These are phyloP conservation scores for Tylopilus balloui DNA, from an alignment of 768 basidiomycete genomes.

Conservation along the genomic window DNA sequence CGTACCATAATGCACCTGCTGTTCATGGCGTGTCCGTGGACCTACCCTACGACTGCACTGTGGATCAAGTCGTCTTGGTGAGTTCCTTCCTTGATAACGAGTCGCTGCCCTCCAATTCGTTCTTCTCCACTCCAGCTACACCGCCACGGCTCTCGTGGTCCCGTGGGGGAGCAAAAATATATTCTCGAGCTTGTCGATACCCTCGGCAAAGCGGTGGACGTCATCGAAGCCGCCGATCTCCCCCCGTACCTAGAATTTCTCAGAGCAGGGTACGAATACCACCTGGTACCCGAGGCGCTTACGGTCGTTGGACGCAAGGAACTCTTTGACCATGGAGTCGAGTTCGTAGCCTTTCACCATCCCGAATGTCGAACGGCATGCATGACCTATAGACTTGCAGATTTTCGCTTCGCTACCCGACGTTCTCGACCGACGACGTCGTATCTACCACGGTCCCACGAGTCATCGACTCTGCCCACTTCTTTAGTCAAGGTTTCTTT, in stretches of 20 bases:
- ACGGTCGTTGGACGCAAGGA: slow-evolving; percentile 35
- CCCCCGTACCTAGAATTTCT: slow-evolving; percentile 35
- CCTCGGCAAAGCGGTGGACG: slow-evolving; percentile 21
- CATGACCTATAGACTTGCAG: slow-evolving; percentile 1
- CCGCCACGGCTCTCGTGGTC: slow-evolving; percentile 40
- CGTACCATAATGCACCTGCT: slow-evolving; percentile 34
- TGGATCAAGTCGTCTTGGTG: slow-evolving; percentile 41
- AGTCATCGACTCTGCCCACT: slow-evolving; percentile 40
- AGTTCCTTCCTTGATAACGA: not conserved
- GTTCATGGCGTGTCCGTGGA: slow-evolving; percentile 24
- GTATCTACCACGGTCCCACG: slow-evolving; percentile 14
- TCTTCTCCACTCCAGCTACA: slow-evolving; percentile 29
- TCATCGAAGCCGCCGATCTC: slow-evolving; percentile 28
- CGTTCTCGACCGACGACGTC: slow-evolving; percentile 10
- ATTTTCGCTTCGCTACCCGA: slow-evolving; percentile 21
- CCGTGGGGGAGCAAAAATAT: slow-evolving; percentile 23
- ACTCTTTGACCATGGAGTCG: slow-evolving; percentile 39
- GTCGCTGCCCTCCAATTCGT: not conserved
- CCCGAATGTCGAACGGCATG: not conserved
- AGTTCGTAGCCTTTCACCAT: slow-evolving; percentile 22
- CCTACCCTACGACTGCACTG: slow-evolving; percentile 37
- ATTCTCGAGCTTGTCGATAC: slow-evolving; percentile 32
- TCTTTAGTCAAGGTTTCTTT: slow-evolving; percentile 39
- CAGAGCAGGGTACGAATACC: slow-evolving; percentile 32
- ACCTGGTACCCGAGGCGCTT: slow-evolving; percentile 34